These are phyloP conservation scores for Conringia planisiliqua DNA, from an alignment of 345 rosid genomes.

Conservation along the genomic window DNA sequence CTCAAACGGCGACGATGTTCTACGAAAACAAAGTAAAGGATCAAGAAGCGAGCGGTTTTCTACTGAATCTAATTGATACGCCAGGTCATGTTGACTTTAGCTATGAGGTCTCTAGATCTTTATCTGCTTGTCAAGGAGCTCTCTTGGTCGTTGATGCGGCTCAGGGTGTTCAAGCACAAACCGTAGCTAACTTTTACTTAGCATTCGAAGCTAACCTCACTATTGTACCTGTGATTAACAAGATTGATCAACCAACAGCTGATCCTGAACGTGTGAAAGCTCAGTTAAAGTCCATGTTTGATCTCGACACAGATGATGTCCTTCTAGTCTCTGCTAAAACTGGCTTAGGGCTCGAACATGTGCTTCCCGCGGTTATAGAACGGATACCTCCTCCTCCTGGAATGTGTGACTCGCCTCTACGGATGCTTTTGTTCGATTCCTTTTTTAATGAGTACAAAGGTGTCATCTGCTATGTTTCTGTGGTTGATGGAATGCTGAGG, in stretches of 20 bases:
- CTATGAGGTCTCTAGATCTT: slow-evolving; percentile 95
- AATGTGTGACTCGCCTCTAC: slow-evolving; percentile 54
- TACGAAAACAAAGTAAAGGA: slow-evolving; percentile 37
- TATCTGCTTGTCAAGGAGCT: slow-evolving; percentile 98
- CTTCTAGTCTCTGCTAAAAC: slow-evolving; percentile 97
- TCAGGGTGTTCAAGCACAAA: slow-evolving; percentile 98
- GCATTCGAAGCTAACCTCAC: slow-evolving; percentile 87
- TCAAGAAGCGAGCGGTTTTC: slow-evolving; percentile 42
- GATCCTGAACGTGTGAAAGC: slow-evolving; percentile 97
- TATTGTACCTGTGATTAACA: slow-evolving; percentile 81
- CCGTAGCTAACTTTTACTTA: slow-evolving; percentile 94
- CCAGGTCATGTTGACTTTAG: slow-evolving; percentile 99
- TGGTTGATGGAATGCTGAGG: slow-evolving; percentile 73
- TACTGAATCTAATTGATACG: slow-evolving; percentile 83
- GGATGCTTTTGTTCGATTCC: slow-evolving; percentile 92
- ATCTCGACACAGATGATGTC: slow-evolving; percentile 73
- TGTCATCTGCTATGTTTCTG: slow-evolving; percentile 91
- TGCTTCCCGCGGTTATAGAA: slow-evolving; percentile 84
- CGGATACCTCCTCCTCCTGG: slow-evolving; percentile 93
- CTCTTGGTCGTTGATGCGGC: slow-evolving; percentile 98
- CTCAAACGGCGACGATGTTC: slow-evolving; percentile 98
- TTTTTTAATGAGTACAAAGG: slow-evolving; percentile 94
- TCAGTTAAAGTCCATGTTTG: slow-evolving; percentile 94
- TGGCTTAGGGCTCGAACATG: slow-evolving; percentile 86
- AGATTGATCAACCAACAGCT: slow-evolving; percentile 98